These are phyloP conservation scores for Aspergillus indologenus DNA, from an alignment of 495 filamentous ascomycete species.

Conservation along the genomic window DNA sequence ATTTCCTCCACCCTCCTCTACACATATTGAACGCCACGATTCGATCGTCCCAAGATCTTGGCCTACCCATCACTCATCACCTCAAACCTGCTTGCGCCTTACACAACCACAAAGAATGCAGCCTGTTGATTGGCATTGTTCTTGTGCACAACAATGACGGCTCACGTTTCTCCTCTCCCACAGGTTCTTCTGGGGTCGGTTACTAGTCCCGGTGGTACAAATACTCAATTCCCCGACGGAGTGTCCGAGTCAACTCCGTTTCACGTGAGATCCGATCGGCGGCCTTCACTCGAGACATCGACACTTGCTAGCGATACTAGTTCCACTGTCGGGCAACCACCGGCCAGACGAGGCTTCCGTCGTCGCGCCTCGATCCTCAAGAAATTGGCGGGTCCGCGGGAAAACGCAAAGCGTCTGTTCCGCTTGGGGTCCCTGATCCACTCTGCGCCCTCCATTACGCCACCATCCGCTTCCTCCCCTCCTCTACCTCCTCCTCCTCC, in stretches of 20 bases:
- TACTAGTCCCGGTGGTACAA: conserved; percentile 16
- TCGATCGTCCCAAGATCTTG: background rate
- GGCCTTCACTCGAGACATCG: conserved; percentile 16
- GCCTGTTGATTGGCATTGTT: conserved; percentile 11
- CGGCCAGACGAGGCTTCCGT: conserved; percentile 25
- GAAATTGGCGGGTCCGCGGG: conserved; percentile 48
- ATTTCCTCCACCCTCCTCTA: background rate
- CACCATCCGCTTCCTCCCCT: conserved; percentile 16
- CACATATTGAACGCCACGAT: background rate
- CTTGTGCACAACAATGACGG: conserved; percentile 33
- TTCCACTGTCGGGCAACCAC: conserved; percentile 24
- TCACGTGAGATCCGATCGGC: conserved; percentile 28
- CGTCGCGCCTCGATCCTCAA: conserved; percentile 34
- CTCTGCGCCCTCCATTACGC: conserved; percentile 21
- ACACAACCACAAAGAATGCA: conserved; percentile 18
- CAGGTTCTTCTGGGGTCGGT: conserved; percentile 28
- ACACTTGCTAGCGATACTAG: conserved; percentile 18
- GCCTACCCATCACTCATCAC: background rate
- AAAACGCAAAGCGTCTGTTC: conserved; percentile 51
- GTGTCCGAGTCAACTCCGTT: conserved; percentile 19
- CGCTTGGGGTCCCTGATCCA: conserved; percentile 37
- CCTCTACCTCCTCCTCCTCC: conserved; percentile 23
- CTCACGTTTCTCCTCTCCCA: conserved; percentile 35
- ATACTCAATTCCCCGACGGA: conserved; percentile 22
- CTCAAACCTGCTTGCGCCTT: conserved; percentile 1